Conservation (phyloP, 2,329 filamentous ascomycete species). For the Aspergillus fumigatiaffinis region DNA sequence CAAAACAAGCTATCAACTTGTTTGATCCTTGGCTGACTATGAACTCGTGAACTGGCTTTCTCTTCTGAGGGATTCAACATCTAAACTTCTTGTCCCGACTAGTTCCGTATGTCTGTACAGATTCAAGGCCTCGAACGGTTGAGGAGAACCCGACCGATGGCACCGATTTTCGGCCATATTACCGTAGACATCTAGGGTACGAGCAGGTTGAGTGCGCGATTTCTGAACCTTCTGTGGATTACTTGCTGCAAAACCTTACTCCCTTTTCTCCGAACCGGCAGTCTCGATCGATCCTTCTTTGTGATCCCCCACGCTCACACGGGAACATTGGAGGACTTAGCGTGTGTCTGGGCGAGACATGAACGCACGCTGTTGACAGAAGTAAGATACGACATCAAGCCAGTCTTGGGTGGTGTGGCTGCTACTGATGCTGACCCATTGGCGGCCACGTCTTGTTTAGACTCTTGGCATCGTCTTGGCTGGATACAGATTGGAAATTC, state of each 20-base stretch:
- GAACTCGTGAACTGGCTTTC: neutral
- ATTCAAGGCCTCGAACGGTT: neutral
- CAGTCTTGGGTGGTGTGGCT: neutral
- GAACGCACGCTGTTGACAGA: neutral
- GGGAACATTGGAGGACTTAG: neutral
- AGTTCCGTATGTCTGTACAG: neutral
- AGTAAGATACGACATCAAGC: neutral
- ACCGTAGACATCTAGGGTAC: neutral
- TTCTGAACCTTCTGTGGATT: neutral
- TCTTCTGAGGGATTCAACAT: neutral
- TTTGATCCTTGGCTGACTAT: neutral
- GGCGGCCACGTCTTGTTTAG: constrained; percentile 12
- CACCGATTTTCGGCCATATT: neutral
- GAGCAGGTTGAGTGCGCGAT: neutral
- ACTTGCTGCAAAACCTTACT: neutral
- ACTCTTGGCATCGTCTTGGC: constrained; percentile 23
- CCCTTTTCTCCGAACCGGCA: neutral
- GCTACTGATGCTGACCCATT: neutral
- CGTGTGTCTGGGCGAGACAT: neutral
- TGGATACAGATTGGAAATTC: constrained; percentile 12
- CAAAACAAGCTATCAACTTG: neutral
- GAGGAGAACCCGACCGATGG: neutral
- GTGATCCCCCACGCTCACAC: neutral
- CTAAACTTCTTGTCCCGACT: neutral
- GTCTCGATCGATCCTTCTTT: neutral